Evolutionary conservation across 805 yeast species (phyloP), one percentile per base, ranked within the genome.

Genomic region (Ogataea pini): DNA sequence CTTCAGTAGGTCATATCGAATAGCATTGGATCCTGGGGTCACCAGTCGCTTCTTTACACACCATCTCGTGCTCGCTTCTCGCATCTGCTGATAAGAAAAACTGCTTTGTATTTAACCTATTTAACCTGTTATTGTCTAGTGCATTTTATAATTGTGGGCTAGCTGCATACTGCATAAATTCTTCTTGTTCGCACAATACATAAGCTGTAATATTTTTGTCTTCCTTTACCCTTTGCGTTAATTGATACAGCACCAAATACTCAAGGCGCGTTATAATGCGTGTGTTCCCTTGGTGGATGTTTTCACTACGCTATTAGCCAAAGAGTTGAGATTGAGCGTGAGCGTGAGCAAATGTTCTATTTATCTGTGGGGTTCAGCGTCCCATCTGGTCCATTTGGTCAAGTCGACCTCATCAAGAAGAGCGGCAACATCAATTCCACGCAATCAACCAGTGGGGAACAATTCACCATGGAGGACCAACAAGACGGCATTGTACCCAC

Each of bases 401-500:
- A 22, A 22, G 25, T 22, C 25, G 8, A 22, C n/a, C n/a, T n/a
- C n/a, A n/a, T n/a, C n/a, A n/a, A n/a, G n/a, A n/a, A n/a, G n/a
- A n/a, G n/a, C n/a, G n/a, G n/a, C n/a, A n/a, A n/a, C n/a, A n/a
- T n/a, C n/a, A n/a, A n/a, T n/a, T n/a, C n/a, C n/a, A n/a, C n/a
- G n/a, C n/a, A n/a, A n/a, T n/a, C n/a, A n/a, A n/a, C n/a, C n/a
- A n/a, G n/a, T n/a, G n/a, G n/a, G n/a, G n/a, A n/a, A 7, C 34
- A 16, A 28, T n/a, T n/a, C n/a, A 25, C 19, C 42, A 17, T 27
- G 25, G 42, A 36, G 22, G 28, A 27, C 25, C 24, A 34, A 12
- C 2, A 13, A 14, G 57, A 52, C 28, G 34, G 22, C 37, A 46
- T 52, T 5, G 20, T 22, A 5, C 89, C 94, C 3, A 82, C 91